These are phyloP conservation scores for Penicillium herquei DNA, from an alignment of 495 filamentous ascomycete species.

Conservation along the genomic window DNA sequence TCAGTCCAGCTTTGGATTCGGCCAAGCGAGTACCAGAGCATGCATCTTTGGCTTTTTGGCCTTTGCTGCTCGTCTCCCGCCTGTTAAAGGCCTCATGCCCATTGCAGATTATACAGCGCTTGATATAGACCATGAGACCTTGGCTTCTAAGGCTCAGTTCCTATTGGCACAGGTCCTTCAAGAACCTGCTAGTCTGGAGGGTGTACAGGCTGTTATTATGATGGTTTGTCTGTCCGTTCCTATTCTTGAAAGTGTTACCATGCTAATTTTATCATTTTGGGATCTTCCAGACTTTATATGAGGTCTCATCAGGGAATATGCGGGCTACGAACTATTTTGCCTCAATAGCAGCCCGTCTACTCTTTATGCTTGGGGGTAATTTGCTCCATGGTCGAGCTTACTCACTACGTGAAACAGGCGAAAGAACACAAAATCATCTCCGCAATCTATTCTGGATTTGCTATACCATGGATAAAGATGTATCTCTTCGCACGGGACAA, in stretches of 20 bases:
- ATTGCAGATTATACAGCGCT: not conserved
- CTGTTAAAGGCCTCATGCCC: constrained; percentile 7
- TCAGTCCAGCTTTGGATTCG: constrained; percentile 7
- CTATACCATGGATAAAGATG: constrained; percentile 52
- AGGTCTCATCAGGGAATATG: constrained; percentile 46
- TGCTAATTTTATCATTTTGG: not conserved
- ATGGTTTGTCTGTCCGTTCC: constrained; percentile 31
- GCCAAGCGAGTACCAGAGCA: constrained; percentile 30
- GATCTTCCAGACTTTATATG: constrained; percentile 36
- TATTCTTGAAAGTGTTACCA: not conserved
- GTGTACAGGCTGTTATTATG: constrained; percentile 43
- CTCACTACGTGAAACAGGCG: constrained; percentile 2
- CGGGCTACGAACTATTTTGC: constrained; percentile 42
- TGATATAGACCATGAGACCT: constrained; percentile 28
- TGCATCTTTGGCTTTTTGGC: constrained; percentile 48
- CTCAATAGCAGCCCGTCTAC: constrained; percentile 41
- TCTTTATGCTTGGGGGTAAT: constrained; percentile 51
- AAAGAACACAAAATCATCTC: constrained; percentile 31
- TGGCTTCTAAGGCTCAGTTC: constrained; percentile 36
- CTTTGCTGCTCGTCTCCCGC: constrained; percentile 31
- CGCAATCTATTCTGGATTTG: constrained; percentile 55
- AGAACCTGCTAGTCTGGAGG: constrained; percentile 36
- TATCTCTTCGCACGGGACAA: constrained; percentile 49
- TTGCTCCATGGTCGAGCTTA: constrained; percentile 1
- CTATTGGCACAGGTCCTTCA: constrained; percentile 42